Conservation (phyloP, 2,329 filamentous ascomycete species). For the Trichoderma citrinoviride region DNA sequence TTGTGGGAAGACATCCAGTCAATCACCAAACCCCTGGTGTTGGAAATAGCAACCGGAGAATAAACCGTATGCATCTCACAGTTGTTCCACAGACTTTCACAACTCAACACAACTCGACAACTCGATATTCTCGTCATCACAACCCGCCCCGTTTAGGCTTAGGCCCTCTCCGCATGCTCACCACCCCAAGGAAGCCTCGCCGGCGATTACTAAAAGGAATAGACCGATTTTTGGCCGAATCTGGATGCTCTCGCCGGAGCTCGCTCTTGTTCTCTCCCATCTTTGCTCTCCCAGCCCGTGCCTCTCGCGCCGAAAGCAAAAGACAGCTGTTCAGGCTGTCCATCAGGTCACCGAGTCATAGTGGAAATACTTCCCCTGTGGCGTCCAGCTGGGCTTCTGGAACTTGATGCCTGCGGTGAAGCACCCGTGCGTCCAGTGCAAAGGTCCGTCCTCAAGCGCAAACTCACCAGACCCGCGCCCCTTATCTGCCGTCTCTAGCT, state of each 20-base stretch:
- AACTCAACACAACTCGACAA: neutral
- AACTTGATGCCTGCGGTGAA: constrained; percentile 34
- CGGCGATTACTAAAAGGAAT: constrained; percentile 15
- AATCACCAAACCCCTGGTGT: neutral
- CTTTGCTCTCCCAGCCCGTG: neutral
- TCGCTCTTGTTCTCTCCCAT: neutral
- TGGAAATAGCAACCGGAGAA: neutral
- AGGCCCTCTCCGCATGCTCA: neutral
- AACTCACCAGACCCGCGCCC: neutral
- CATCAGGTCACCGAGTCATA: neutral
- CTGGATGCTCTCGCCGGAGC: constrained; percentile 10
- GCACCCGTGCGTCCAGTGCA: constrained; percentile 37
- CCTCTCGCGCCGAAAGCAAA: neutral
- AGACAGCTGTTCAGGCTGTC: neutral
- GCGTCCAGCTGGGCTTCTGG: neutral
- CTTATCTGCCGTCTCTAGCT: neutral
- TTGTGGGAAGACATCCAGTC: neutral
- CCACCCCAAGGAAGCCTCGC: constrained; percentile 12
- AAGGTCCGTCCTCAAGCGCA: constrained; percentile 29
- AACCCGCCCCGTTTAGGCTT: neutral
- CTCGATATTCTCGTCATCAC: neutral
- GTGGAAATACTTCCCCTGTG: neutral
- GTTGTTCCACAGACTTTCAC: neutral
- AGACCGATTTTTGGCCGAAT: constrained; percentile 18
- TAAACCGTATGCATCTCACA: neutral